Evolutionary conservation across 495 filamentous ascomycete genomes (phyloP), one percentile per base, ranked within the genome.

Genomic region (Penicillium canescens): DNA sequence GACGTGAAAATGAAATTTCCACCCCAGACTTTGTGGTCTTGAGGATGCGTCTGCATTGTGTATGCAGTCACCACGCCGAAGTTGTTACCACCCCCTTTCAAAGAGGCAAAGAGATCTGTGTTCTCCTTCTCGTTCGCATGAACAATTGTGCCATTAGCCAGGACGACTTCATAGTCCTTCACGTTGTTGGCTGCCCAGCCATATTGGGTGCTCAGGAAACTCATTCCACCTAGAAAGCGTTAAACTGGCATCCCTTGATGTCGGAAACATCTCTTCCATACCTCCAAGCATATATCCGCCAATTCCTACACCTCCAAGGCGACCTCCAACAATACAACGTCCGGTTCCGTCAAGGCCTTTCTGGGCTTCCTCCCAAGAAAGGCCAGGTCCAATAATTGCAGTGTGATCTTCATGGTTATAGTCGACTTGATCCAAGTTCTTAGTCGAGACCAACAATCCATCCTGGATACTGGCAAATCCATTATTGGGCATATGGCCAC

Each of bases 51-150:
- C 37, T 73, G 54, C 39, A 85, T 49, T 24, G 74, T 73, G 57
- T 84, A 79, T 12, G 71, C 60, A 4, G 84, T 85, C n/a, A 85
- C 79, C 52, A 89, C 75, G 11, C 82, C 84, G 48, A 86, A 82
- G 66, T 86, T 87, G 55, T 76, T 81, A 6, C 73, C 69, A 31
- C 81, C 79, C 35, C 83, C 84, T 46, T 82, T 82, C 5, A 87
- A 65, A 2, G 79, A 78, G 20, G 63, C 62, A 55, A 77, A 85
- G 8, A 87, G 80, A 37, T 86, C 82, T 73, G 21, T 63, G 38
- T 80, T 73, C 31, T 67, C 55, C 9, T 64, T 59, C 13, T 62
- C 60, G 39, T 69, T 78, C 7, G 77, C 80, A 42, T 75, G 73
- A 21, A 79, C 70, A 59, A 84, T 72, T 16, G 71, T 78, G 18